phyloP scores from a whole-genome alignment of 1,284 basidiomycete species.

The Calocybe gambosa region DNA sequence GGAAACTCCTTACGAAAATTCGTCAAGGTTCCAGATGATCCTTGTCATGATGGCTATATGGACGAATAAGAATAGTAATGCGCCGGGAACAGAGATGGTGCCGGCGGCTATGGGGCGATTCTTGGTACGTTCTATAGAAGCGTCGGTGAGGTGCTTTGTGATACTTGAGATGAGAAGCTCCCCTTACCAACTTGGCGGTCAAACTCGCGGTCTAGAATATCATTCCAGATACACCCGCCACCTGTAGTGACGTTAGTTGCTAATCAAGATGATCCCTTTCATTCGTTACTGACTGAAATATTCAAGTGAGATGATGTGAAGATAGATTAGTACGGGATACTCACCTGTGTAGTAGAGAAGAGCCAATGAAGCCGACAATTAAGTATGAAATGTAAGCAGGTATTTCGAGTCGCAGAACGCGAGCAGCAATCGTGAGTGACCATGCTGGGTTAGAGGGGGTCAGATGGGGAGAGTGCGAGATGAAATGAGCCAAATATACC shows the following conservation, averaged over 20 bases:
- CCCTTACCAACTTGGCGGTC: conserved; percentile 15
- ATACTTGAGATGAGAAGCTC: not conserved
- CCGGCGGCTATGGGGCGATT: conserved; percentile 13
- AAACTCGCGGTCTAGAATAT: conserved; percentile 20
- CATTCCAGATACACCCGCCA: conserved; percentile 29
- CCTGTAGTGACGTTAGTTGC: conserved; percentile 8
- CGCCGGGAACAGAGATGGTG: conserved; percentile 13
- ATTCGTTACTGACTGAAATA: not conserved
- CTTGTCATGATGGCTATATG: conserved; percentile 12
- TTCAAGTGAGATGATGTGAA: not conserved
- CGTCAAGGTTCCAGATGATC: conserved; percentile 13
- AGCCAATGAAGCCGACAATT: conserved; percentile 11
- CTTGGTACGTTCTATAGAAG: conserved; percentile 12
- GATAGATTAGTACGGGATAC: not conserved
- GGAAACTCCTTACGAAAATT: conserved; percentile 8
- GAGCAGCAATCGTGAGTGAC: conserved; percentile 20
- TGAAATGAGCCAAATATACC: conserved; percentile 16
- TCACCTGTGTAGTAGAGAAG: conserved; percentile 14
- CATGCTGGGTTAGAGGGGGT: conserved; percentile 16
- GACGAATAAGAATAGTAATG: conserved; percentile 9
- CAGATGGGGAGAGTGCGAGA: not conserved
- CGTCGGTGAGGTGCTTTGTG: not conserved
- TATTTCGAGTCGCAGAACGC: conserved; percentile 6
- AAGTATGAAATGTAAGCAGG: conserved; percentile 6
- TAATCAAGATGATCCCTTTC: not conserved